A percentile compares a stretch with the other conserved stretches of the same genome.
Conservation (phyloP, 352 stramenopile genomes). For the Phytopythium ostracodes region DNA sequence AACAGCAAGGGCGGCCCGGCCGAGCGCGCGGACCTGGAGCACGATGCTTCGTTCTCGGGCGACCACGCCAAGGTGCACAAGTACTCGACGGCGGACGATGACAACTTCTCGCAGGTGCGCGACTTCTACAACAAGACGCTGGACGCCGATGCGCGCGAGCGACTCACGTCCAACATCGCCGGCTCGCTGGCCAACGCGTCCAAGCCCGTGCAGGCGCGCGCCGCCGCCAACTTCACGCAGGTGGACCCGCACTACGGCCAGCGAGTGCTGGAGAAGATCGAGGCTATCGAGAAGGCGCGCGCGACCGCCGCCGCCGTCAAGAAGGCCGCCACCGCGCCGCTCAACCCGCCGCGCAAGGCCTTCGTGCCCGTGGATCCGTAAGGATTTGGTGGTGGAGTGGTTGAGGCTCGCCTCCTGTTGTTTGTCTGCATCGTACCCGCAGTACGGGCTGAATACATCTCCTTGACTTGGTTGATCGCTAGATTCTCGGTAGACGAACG, state of each 20-base stretch:
- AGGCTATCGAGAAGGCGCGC: constrained; percentile 24
- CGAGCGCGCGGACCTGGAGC: constrained; percentile 22
- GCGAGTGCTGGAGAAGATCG: constrained; percentile 58
- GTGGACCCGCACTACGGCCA: constrained; percentile 85
- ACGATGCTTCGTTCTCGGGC: constrained; percentile 25
- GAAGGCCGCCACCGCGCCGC: constrained; percentile 18
- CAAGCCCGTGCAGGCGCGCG: constrained; percentile 71
- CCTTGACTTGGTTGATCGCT: neutral
- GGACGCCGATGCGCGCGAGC: constrained; percentile 52
- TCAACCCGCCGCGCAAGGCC: constrained; percentile 26
- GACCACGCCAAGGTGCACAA: constrained; percentile 42
- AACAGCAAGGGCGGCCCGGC: constrained; percentile 71
- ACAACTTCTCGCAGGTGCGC: constrained; percentile 88
- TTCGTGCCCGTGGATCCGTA: constrained; percentile 27
- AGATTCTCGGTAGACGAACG: neutral
- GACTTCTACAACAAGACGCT: constrained; percentile 85
- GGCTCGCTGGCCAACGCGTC: constrained; percentile 76
- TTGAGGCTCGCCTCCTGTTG: neutral
- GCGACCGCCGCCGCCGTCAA: constrained; percentile 17
- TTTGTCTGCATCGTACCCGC: neutral
- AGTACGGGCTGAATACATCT: neutral
- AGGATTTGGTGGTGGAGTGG: neutral
- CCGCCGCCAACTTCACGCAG: constrained; percentile 85
- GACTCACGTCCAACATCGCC: constrained; percentile 87
- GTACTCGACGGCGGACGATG: constrained; percentile 80